Conservation (phyloP, 1,284 basidiomycete species). For the Puccinia triticina region DNA sequence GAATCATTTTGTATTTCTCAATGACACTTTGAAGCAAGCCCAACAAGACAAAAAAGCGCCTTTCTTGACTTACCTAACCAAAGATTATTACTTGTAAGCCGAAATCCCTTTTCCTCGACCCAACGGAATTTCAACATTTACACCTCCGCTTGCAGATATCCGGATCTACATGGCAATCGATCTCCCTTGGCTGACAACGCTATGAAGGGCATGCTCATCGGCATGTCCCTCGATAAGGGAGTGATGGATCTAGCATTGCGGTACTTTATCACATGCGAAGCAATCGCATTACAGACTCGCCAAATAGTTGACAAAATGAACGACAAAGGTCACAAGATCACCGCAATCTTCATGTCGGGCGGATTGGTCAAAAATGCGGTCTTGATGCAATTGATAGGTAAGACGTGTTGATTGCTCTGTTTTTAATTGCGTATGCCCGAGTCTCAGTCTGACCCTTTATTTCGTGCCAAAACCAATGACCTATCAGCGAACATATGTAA, state of each 20-base stretch:
- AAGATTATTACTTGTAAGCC: slow-evolving; percentile 58
- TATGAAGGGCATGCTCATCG: slow-evolving; percentile 89
- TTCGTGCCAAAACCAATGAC: background rate
- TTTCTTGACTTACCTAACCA: slow-evolving; percentile 57
- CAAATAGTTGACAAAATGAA: slow-evolving; percentile 96
- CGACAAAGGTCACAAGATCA: slow-evolving; percentile 77
- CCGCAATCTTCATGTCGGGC: slow-evolving; percentile 83
- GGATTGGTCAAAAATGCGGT: slow-evolving; percentile 59
- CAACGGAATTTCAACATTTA: background rate
- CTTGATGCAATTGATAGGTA: slow-evolving; percentile 53
- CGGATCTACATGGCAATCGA: slow-evolving; percentile 73
- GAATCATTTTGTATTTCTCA: slow-evolving; percentile 56
- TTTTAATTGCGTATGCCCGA: slow-evolving; percentile 43
- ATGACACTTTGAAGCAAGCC: slow-evolving; percentile 56
- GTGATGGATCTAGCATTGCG: slow-evolving; percentile 82
- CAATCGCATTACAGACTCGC: slow-evolving; percentile 90
- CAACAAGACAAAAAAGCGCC: slow-evolving; percentile 51
- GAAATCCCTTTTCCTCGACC: slow-evolving; percentile 52
- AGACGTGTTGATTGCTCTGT: slow-evolving; percentile 5
- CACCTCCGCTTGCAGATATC: slow-evolving; percentile 28
- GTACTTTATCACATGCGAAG: slow-evolving; percentile 88
- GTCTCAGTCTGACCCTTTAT: slow-evolving; percentile 56
- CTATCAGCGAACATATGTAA: slow-evolving; percentile 76
- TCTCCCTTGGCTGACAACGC: slow-evolving; percentile 91
- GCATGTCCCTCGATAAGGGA: slow-evolving; percentile 78